phyloP scores from a whole-genome alignment of 176 grass and related monocot species.

The Miscanthus lutarioriparius region DNA sequence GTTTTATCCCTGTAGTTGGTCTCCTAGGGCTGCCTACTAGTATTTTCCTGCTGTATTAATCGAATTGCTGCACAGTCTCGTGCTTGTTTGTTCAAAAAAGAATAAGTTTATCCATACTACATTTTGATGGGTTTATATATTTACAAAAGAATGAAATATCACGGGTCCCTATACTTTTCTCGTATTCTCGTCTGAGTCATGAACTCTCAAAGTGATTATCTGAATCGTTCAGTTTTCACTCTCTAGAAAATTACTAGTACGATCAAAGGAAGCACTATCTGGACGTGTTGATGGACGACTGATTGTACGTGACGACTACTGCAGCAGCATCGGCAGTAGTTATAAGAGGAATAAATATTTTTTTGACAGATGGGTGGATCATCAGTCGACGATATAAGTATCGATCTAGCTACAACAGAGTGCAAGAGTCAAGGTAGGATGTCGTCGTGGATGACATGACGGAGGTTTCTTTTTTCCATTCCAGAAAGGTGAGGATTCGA shows the following conservation, averaged over 20 bases:
- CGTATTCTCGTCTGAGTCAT: too few relatives aligned
- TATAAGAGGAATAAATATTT: not conserved
- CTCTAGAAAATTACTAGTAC: not conserved
- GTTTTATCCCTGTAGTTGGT: too few relatives aligned
- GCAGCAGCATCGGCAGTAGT: not conserved
- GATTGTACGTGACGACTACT: not conserved
- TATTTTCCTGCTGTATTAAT: too few relatives aligned
- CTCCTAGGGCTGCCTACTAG: too few relatives aligned
- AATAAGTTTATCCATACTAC: too few relatives aligned
- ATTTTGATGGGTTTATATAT: too few relatives aligned
- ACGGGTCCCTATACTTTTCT: too few relatives aligned
- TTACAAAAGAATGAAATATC: too few relatives aligned
- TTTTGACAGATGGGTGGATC: not conserved
- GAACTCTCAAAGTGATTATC: too few relatives aligned
- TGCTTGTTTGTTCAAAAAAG: too few relatives aligned
- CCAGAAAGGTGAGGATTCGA: conserved; percentile 31
- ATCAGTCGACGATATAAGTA: not conserved
- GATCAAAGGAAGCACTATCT: not conserved
- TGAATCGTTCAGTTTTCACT: too few relatives aligned
- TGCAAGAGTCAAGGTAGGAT: not conserved
- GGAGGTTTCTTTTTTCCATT: not conserved
- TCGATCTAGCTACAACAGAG: not conserved
- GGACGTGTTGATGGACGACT: not conserved
- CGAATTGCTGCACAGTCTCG: too few relatives aligned
- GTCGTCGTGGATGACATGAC: not conserved